These are phyloP conservation scores for Phyllosticta paracitricarpa DNA, from an alignment of 2,329 filamentous ascomycete species.

Conservation along the genomic window DNA sequence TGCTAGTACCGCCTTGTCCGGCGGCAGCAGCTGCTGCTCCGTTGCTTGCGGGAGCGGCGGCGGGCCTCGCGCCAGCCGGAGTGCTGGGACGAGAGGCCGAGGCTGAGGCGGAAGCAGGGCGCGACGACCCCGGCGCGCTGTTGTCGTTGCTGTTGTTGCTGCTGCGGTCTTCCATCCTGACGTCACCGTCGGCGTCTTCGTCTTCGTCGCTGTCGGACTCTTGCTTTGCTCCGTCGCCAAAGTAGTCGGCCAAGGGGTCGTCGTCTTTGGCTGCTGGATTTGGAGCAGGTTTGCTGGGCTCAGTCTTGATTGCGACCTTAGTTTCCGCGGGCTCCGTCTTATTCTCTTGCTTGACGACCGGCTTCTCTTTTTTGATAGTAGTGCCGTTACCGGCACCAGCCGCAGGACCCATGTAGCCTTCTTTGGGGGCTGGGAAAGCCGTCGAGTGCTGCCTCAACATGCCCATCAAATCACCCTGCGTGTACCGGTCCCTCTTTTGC, in stretches of 20 bases:
- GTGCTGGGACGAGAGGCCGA: not conserved
- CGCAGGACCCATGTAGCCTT: not conserved
- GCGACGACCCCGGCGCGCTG: not conserved
- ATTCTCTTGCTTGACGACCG: not conserved
- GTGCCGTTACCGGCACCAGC: not conserved
- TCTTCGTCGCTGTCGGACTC: not conserved
- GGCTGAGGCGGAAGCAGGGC: not conserved
- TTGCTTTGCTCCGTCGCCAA: not conserved
- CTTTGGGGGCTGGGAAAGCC: constrained; percentile 24
- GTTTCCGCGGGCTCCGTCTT: not conserved
- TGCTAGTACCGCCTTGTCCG: not conserved
- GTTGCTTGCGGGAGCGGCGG: not conserved
- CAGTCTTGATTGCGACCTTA: not conserved
- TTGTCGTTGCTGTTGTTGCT: not conserved
- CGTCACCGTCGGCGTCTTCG: not conserved
- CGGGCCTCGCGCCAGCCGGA: not conserved
- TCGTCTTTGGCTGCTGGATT: not conserved
- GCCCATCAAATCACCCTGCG: constrained; percentile 50
- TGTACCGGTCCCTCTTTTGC: constrained; percentile 63
- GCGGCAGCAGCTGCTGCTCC: not conserved
- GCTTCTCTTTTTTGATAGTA: not conserved
- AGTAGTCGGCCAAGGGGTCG: constrained; percentile 4
- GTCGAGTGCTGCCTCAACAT: constrained; percentile 46
- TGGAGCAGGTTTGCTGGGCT: not conserved
- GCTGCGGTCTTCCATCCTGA: constrained; percentile 14